Evolutionary conservation across 345 rosid species (phyloP).

Genomic region (Salix dunnii): DNA sequence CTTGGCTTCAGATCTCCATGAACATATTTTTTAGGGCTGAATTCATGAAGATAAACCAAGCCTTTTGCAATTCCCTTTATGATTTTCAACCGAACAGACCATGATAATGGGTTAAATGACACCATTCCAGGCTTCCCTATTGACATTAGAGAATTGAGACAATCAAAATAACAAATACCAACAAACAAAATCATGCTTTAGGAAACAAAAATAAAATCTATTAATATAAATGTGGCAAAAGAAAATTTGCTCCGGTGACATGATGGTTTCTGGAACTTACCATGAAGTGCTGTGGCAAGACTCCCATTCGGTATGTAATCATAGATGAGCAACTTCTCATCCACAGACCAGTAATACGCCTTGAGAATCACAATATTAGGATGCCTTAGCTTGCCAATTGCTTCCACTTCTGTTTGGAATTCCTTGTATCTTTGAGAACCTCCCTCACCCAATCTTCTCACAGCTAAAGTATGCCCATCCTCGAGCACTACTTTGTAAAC

Average conservation of each 20-base stretch:
- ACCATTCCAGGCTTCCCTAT: constrained; percentile 77
- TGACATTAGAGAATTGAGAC: constrained; percentile 8
- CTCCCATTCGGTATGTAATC: constrained; percentile 80
- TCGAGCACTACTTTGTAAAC: constrained; percentile 95
- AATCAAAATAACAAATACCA: constrained; percentile 1
- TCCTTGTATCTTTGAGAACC: constrained; percentile 95
- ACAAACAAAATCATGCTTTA: not conserved
- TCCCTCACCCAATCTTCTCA: constrained; percentile 91
- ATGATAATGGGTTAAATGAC: constrained; percentile 53
- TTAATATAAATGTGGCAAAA: not conserved
- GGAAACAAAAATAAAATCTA: not conserved
- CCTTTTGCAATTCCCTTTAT: constrained; percentile 75
- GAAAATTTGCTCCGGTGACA: not conserved
- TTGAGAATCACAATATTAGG: constrained; percentile 76
- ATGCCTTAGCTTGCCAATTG: constrained; percentile 89
- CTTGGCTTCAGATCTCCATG: constrained; percentile 90
- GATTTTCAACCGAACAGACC: constrained; percentile 73
- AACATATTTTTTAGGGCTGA: constrained; percentile 86
- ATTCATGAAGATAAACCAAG: constrained; percentile 80
- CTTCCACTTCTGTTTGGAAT: constrained; percentile 94
- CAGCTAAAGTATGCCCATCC: constrained; percentile 81
- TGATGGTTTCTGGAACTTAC: constrained; percentile 35
- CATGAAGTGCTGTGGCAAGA: constrained; percentile 80
- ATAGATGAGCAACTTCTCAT: constrained; percentile 89
- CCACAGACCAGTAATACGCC: constrained; percentile 97